A percentile compares a stretch with the other conserved stretches of the same genome.
Conservation (phyloP, 177 flowering plant genomes). For the Telopea speciosissima region DNA sequence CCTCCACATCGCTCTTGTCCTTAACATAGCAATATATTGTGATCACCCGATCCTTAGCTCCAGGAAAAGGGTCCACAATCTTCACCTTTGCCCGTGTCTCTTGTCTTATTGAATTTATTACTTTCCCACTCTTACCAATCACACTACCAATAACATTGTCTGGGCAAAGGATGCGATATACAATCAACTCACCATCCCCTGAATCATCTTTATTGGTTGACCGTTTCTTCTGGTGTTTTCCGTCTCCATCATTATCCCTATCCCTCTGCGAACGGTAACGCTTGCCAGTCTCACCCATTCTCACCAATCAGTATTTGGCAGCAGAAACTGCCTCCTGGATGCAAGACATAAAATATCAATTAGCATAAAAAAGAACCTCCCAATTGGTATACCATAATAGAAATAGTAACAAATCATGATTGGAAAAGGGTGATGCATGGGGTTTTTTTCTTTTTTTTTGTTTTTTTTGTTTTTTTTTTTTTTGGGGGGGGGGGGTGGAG, state of each 20-base stretch:
- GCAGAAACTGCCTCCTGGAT: conserved; percentile 2
- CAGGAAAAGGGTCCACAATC: conserved; percentile 93
- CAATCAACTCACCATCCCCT: conserved; percentile 55
- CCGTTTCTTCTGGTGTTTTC: conserved; percentile 45
- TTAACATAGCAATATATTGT: conserved; percentile 72
- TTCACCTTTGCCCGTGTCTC: conserved; percentile 78
- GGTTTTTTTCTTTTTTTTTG: too few relatives aligned
- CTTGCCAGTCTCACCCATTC: conserved; percentile 70
- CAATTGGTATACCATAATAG: too few relatives aligned
- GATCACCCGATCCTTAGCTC: conserved; percentile 75
- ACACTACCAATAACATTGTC: conserved; percentile 81
- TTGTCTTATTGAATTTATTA: conserved; percentile 78
- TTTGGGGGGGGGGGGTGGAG: too few relatives aligned
- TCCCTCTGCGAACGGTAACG: conserved; percentile 43
- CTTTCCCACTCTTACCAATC: conserved; percentile 92
- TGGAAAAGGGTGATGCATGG: too few relatives aligned
- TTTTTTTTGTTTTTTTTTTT: too few relatives aligned
- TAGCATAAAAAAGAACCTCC: neutral
- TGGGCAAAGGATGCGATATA: conserved; percentile 84
- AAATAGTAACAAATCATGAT: too few relatives aligned
- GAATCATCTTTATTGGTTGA: conserved; percentile 34
- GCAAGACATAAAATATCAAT: neutral
- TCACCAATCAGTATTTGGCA: neutral
- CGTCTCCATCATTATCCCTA: conserved; percentile 46
- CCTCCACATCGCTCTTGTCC: conserved; percentile 59